Conservation (phyloP, 2,329 filamentous ascomycete species). For the Talaromyces islandicus region DNA sequence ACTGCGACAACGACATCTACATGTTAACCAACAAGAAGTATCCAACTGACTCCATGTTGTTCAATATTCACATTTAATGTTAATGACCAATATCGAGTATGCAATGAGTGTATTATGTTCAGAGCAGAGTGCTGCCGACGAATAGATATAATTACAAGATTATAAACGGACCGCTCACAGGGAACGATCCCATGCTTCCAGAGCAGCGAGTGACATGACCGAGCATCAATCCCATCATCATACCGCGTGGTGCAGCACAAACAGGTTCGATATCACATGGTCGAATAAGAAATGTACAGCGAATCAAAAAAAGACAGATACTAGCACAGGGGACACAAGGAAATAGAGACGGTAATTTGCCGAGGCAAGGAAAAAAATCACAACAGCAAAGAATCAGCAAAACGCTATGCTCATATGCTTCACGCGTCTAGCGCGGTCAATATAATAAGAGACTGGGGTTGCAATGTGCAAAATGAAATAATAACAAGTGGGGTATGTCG, state of each 20-base stretch:
- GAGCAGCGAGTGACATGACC: slow-evolving; percentile 11
- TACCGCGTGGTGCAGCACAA: background rate
- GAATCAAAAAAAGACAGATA: background rate
- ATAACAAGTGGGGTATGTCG: slow-evolving; percentile 17
- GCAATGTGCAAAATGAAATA: slow-evolving; percentile 3
- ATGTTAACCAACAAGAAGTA: background rate
- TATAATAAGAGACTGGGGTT: slow-evolving; percentile 12
- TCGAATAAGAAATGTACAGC: slow-evolving; percentile 10
- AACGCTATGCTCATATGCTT: slow-evolving; percentile 11
- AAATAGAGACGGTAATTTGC: slow-evolving; percentile 11
- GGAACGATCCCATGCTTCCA: slow-evolving; percentile 6
- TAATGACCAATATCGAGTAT: background rate
- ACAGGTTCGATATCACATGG: background rate
- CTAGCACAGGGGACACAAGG: slow-evolving; percentile 1
- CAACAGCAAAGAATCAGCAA: slow-evolving; percentile 5
- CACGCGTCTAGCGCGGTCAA: slow-evolving; percentile 13
- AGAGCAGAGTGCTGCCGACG: slow-evolving; percentile 4
- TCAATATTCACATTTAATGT: too few species aligned
- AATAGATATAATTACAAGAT: slow-evolving; percentile 12
- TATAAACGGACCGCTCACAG: slow-evolving; percentile 6
- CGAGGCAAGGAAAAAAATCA: background rate
- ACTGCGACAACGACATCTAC: background rate
- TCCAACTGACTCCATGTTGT: background rate
- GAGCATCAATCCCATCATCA: background rate
- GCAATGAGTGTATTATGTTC: slow-evolving; percentile 8